Base-by-base conservation (phyloP, 225 moss, liverwort and hornwort genomes). In the Pseudisothecium myosuroides region DNA sequence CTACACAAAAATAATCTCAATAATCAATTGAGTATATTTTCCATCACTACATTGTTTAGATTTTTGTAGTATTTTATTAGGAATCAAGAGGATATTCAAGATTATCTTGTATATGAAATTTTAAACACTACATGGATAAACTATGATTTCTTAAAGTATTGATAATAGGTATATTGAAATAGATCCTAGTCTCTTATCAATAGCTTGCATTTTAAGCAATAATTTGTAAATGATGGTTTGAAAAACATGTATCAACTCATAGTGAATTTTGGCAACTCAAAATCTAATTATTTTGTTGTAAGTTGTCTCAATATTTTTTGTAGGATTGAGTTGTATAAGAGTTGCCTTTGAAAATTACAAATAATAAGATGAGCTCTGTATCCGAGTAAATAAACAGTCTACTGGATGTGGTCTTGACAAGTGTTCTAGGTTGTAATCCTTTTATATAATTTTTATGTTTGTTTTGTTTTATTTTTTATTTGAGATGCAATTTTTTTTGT, bases 351-450 rank as follows among this genome's bases (percentile, higher is more conserved):
- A 27, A 27, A 43, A 27, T 27, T 43, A 43, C 9, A 72, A 43
- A 72, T 8, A 27, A 43, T 3, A 43, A 9, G 15, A 71, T 27
- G 16, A 72, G 16, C 3, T 43, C 0, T 26, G 2, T 27, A 72
- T 3, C 0, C 0, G 0, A 72, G 14, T 43, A 72, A 72, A 27
- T 16, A 27, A 43, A 43, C 0, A 26, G 8, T 41, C 15, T 41
- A 14, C 24, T 26, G 3, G 41, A 71, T 1, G 3, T 14, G 14
- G 8, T 72, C 71, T 71, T 71, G 15, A 71, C 9, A 2, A 71
- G 1, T 47, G 1, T 7, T 29, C n/a, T n/a, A n/a, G 19, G 19
- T 47, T 45, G 31, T 12, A 75, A 17, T 49, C 26, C 5, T 49
- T 75, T 49, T 19, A 5, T 19, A 74, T 45, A 27, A 11, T 17